Percentiles rank a stretch among this genome's conserved stretches.
Conservation (phyloP, 805 yeast species). For the Myxozyma sirexii region DNA sequence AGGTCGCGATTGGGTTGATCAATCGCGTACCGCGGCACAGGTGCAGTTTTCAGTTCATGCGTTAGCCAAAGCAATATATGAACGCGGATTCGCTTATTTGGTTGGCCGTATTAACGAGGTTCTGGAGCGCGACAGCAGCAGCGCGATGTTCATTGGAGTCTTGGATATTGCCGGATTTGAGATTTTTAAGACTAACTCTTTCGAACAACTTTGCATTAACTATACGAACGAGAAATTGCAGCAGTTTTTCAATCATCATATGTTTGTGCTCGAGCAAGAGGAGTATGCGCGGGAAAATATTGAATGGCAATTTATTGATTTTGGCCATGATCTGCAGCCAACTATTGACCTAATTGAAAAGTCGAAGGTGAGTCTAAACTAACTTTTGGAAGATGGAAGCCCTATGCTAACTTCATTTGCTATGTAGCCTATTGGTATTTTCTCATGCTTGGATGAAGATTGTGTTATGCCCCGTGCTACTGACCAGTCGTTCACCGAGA, state of each 20-base stretch:
- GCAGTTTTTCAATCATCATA: constrained; percentile 94
- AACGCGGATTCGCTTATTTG: constrained; percentile 74
- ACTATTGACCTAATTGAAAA: constrained; percentile 91
- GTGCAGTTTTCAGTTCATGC: constrained; percentile 84
- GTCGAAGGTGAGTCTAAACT: constrained; percentile 40
- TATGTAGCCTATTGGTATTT: constrained; percentile 70
- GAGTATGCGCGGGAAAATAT: constrained; percentile 93
- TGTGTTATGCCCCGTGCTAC: constrained; percentile 91
- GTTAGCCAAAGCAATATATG: constrained; percentile 82
- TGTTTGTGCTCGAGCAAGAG: constrained; percentile 95
- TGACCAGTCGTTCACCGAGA: constrained; percentile 80
- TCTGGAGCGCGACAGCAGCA: constrained; percentile 51
- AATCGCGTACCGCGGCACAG: constrained; percentile 75
- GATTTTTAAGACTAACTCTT: constrained; percentile 91
- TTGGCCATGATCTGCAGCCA: constrained; percentile 91
- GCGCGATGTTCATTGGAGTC: constrained; percentile 69
- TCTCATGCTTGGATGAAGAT: constrained; percentile 89
- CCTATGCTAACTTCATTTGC: background rate
- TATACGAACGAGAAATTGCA: constrained; percentile 91
- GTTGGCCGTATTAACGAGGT: constrained; percentile 75
- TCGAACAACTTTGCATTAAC: constrained; percentile 95
- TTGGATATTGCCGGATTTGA: constrained; percentile 98
- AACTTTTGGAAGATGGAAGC: background rate
- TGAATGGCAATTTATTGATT: constrained; percentile 91
- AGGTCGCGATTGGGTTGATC: constrained; percentile 82